Conservation (phyloP, 768 basidiomycete genomes). For the Pisolithus orientalis region DNA sequence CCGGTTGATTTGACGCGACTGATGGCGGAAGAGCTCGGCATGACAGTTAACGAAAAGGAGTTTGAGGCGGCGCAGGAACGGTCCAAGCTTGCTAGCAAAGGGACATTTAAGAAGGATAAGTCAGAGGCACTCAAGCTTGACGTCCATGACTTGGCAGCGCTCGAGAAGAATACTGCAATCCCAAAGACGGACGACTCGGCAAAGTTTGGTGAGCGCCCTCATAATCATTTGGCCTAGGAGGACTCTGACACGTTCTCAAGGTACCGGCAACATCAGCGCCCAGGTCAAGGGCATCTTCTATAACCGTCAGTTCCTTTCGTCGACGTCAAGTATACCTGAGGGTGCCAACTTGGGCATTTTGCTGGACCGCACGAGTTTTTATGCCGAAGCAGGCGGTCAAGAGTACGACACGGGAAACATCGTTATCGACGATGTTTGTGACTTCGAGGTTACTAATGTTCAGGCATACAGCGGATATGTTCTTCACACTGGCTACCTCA, state of each 20-base stretch:
- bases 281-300: conserved; percentile 81
- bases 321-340: conserved; percentile 62
- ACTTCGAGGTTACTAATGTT: conserved; percentile 91
- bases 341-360: conserved; percentile 74
- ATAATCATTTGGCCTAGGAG: not conserved
- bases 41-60: conserved; percentile 80
- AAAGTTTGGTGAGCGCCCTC: conserved; percentile 71
- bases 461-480: conserved; percentile 96
- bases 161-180: conserved; percentile 72
- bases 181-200: conserved; percentile 90
- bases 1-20: conserved; percentile 93
- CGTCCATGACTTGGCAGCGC: conserved; percentile 85
- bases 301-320: conserved; percentile 64
- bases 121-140: conserved; percentile 81
- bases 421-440: conserved; percentile 83
- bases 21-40: conserved; percentile 92
- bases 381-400: conserved; percentile 96
- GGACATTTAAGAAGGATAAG: conserved; percentile 62
- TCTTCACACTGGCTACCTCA: conserved; percentile 83
- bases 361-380: conserved; percentile 91
- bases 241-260: conserved; percentile 32
- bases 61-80: conserved; percentile 85
- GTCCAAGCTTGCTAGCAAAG: conserved; percentile 91
- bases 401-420: conserved; percentile 96
- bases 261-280: conserved; percentile 69